Percentiles rank a stretch among this genome's conserved stretches.
Evolutionary conservation across 129 eudicot species (phyloP).

Genomic region (Rutidosis leptorrhynchoides): DNA sequence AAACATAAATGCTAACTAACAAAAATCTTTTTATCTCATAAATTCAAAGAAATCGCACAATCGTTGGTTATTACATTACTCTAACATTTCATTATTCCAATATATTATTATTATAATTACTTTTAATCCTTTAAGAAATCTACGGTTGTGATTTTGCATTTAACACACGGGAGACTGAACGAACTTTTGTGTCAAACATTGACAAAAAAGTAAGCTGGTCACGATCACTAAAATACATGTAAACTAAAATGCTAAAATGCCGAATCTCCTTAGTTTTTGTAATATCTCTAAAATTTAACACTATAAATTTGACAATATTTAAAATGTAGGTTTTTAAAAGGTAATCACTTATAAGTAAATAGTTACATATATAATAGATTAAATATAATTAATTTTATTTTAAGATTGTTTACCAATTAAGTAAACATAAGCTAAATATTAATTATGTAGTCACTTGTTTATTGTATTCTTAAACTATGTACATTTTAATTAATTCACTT

Average conservation of each 20-base stretch:
- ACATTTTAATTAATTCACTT: no score
- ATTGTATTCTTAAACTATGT: no score
- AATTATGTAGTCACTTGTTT: no score
- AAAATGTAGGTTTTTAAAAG: no score
- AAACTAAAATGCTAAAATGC: neutral
- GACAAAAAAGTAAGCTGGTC: constrained; percentile 10
- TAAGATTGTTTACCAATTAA: no score
- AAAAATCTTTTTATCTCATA: neutral
- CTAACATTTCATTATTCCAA: constrained; percentile 15
- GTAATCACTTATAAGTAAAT: no score
- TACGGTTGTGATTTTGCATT: constrained; percentile 22
- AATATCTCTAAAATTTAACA: no score
- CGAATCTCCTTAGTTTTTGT: no score
- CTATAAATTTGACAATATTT: no score
- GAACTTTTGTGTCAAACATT: constrained; percentile 18
- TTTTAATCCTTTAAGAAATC: constrained; percentile 21
- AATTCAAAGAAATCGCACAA: constrained; percentile 13
- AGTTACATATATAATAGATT: no score
- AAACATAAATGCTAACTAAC: neutral
- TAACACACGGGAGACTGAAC: constrained; percentile 21
- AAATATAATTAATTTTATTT: no score
- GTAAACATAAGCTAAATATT: no score
- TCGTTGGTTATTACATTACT: constrained; percentile 15
- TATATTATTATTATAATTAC: constrained; percentile 5
- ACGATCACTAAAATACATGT: neutral